These are phyloP conservation scores for Chaetoscypha palmicola DNA, from an alignment of 2,329 filamentous ascomycete genomes.

Conservation along the genomic window DNA sequence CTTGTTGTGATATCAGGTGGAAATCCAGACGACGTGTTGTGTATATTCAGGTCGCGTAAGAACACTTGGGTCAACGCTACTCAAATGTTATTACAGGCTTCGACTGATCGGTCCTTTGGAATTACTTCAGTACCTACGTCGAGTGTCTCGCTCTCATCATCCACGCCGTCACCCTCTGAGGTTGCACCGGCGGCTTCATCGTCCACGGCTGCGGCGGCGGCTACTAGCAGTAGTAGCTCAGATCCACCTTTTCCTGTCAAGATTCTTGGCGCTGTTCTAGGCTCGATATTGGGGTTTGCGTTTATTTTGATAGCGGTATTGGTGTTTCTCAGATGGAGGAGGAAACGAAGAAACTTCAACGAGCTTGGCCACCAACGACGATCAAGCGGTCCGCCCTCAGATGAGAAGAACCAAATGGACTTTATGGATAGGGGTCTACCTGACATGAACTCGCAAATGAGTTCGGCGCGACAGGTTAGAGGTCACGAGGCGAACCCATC, in stretches of 20 bases:
- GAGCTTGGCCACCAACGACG: conserved; percentile 41
- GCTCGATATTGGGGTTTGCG: conserved; percentile 69
- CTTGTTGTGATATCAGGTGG: conserved; percentile 76
- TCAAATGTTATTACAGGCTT: conserved; percentile 21
- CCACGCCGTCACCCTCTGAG: conserved; percentile 20
- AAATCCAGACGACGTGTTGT: conserved; percentile 51
- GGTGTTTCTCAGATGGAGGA: conserved; percentile 55
- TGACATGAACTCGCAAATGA: conserved; percentile 30
- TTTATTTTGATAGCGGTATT: conserved; percentile 46
- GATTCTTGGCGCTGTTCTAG: conserved; percentile 75
- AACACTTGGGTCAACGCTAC: conserved; percentile 76
- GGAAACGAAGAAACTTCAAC: conserved; percentile 46
- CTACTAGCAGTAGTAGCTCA: conserved; percentile 28
- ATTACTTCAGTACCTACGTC: conserved; percentile 14
- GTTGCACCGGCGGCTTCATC: conserved; percentile 12
- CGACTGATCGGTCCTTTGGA: conserved; percentile 11
- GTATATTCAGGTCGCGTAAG: conserved; percentile 66
- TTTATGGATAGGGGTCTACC: conserved; percentile 39
- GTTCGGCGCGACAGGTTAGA: conserved; percentile 31
- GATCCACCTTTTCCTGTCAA: conserved; percentile 40
- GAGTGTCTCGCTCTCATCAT: conserved; percentile 24
- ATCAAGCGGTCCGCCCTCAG: conserved; percentile 37
- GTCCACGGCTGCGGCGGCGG: conserved; percentile 26
- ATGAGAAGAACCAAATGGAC: conserved; percentile 52
- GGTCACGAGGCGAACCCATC: conserved; percentile 49